phyloP scores from a whole-genome alignment of 371 early-diverging fungal species.

The Syncephalastrum monosporum region DNA sequence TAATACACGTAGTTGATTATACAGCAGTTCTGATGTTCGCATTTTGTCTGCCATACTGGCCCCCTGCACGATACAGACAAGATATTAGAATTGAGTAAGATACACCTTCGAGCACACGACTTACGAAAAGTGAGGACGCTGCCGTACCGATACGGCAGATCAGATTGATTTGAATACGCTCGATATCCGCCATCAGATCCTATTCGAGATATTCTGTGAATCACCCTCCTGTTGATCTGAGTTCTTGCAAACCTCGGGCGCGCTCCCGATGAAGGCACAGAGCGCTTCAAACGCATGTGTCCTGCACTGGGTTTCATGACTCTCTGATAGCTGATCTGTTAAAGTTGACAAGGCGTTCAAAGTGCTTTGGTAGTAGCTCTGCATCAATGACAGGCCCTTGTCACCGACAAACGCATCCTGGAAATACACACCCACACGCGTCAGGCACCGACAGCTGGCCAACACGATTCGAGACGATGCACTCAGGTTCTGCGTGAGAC shows the following conservation, averaged over 20 bases:
- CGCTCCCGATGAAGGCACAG: slow-evolving; percentile 66
- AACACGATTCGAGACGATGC: too few relatives aligned
- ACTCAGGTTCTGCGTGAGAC: neutral
- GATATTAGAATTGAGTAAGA: neutral
- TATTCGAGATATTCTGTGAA: slow-evolving; percentile 19
- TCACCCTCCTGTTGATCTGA: slow-evolving; percentile 1
- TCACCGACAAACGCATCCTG: neutral
- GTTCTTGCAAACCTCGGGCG: slow-evolving; percentile 41
- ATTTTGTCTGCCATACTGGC: too few relatives aligned
- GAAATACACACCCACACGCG: slow-evolving; percentile 76
- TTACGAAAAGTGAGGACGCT: slow-evolving; percentile 26
- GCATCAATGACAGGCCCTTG: slow-evolving; percentile 50
- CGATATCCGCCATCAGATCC: slow-evolving; percentile 76
- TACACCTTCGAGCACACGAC: slow-evolving; percentile 50
- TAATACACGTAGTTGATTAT: too few relatives aligned
- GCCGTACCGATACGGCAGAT: slow-evolving; percentile 78
- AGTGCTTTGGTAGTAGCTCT: slow-evolving; percentile 72
- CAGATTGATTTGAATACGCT: slow-evolving; percentile 57
- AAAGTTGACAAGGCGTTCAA: slow-evolving; percentile 73
- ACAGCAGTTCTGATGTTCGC: too few relatives aligned
- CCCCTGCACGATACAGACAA: neutral
- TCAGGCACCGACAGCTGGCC: slow-evolving; percentile 57
- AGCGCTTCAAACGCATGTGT: slow-evolving; percentile 93
- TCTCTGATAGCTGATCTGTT: slow-evolving; percentile 67
- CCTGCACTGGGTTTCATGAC: slow-evolving; percentile 78